Conservation (phyloP, 257 asterid genomes). For the Nicotiana otophora region DNA sequence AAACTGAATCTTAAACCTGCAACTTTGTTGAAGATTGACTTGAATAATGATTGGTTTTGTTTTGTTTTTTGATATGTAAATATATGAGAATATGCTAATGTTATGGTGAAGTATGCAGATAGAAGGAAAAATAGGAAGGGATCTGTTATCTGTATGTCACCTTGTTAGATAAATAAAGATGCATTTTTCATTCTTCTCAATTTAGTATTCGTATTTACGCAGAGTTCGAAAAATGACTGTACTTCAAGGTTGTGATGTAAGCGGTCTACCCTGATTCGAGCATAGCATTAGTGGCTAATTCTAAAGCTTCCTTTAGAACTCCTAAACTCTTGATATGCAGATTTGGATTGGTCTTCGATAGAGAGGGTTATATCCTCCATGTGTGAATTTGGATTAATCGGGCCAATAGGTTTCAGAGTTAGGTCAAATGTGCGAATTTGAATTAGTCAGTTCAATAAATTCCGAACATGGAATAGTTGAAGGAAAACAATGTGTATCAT, state of each 20-base stretch:
- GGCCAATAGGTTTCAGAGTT: background rate
- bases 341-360: too few species aligned
- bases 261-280: too few species aligned
- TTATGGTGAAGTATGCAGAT: slow-evolving; percentile 2
- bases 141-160: background rate
- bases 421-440: too few species aligned
- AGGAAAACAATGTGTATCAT: too few species aligned
- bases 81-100: background rate
- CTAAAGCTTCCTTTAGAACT: too few species aligned
- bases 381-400: background rate
- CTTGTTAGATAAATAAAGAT: background rate
- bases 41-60: background rate
- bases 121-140: background rate
- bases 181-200: background rate
- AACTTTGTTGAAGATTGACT: background rate
- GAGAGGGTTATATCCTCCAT: too few species aligned
- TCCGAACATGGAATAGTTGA: too few species aligned
- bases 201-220: too few species aligned
- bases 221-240: too few species aligned
- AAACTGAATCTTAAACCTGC: background rate
- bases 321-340: too few species aligned
- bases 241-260: too few species aligned
- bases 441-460: background rate
- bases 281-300: too few species aligned
- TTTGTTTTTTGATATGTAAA: slow-evolving; percentile 1